A percentile compares a stretch with the other conserved stretches of the same genome.
These are phyloP conservation scores for Xerocomellus amylosporus DNA, from an alignment of 768 basidiomycete genomes.

Conservation along the genomic window DNA sequence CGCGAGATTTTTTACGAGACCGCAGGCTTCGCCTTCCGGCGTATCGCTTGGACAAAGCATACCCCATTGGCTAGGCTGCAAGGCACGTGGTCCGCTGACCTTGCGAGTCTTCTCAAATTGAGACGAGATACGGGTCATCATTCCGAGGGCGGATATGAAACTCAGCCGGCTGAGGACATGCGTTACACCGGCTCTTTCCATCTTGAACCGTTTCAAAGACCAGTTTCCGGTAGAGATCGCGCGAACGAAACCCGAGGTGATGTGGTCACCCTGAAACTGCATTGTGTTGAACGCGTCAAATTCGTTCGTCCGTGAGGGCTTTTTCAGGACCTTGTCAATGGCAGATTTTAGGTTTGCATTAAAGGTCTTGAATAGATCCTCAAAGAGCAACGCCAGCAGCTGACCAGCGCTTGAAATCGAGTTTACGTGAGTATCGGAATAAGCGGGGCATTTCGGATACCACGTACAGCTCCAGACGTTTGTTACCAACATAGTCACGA, in stretches of 20 bases:
- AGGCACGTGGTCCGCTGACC: constrained; percentile 93
- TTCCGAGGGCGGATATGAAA: constrained; percentile 96
- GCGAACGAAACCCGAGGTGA: constrained; percentile 92
- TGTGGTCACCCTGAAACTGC: constrained; percentile 94
- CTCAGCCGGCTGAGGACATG: constrained; percentile 94
- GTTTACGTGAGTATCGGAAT: constrained; percentile 9
- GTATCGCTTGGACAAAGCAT: constrained; percentile 98
- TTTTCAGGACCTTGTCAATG: constrained; percentile 97
- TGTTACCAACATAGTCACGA: constrained; percentile 98
- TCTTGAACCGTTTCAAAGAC: constrained; percentile 98
- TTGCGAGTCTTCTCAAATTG: constrained; percentile 99
- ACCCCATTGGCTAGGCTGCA: constrained; percentile 99
- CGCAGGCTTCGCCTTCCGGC: constrained; percentile 99
- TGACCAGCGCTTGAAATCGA: constrained; percentile 81
- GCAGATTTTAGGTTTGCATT: constrained; percentile 92
- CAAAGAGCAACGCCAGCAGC: constrained; percentile 90
- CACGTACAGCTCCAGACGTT: constrained; percentile 91
- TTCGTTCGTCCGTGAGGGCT: constrained; percentile 89
- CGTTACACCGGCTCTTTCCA: constrained; percentile 98
- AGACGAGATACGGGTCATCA: constrained; percentile 99
- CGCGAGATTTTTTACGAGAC: constrained; percentile 96
- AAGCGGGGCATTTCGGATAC: constrained; percentile 2
- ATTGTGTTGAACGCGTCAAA: constrained; percentile 95
- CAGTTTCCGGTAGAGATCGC: constrained; percentile 99
- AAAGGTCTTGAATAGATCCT: constrained; percentile 98